These are phyloP conservation scores for Pterocarpus santalinus DNA, from an alignment of 306 rosid genomes.

Conservation along the genomic window DNA sequence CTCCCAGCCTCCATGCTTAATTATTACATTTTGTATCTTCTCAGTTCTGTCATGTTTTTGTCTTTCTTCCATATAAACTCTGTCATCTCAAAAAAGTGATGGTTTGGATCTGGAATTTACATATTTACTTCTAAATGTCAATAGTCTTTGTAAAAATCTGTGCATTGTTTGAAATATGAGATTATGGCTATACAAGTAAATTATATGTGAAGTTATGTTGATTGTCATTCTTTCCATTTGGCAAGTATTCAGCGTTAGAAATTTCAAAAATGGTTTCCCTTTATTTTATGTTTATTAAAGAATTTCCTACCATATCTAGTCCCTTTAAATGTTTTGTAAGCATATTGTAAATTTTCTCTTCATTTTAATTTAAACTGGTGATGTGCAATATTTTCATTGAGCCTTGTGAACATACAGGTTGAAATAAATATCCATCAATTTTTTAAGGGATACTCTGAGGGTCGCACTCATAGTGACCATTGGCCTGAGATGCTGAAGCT, in stretches of 20 bases:
- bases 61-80: not conserved
- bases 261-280: not conserved
- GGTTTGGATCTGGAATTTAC: not conserved
- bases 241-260: not conserved
- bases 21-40: too few relatives aligned
- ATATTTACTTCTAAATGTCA: not conserved
- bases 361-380: not conserved
- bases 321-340: not conserved
- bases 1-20: too few relatives aligned
- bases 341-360: not conserved
- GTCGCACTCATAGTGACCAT: conserved; percentile 45
- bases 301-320: not conserved
- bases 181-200: not conserved
- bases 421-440: conserved; percentile 72
- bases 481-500: conserved; percentile 80
- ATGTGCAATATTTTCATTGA: conserved; percentile 1
- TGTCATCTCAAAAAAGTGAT: not conserved
- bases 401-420: conserved; percentile 51
- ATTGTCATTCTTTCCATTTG: not conserved
- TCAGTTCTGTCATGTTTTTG: too few relatives aligned
- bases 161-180: not conserved
- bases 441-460: conserved; percentile 65
- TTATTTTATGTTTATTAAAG: not conserved
- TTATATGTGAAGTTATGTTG: not conserved
- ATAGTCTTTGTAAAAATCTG: not conserved